Conservation (phyloP, 805 yeast genomes). For the Ogataea saltuana region DNA sequence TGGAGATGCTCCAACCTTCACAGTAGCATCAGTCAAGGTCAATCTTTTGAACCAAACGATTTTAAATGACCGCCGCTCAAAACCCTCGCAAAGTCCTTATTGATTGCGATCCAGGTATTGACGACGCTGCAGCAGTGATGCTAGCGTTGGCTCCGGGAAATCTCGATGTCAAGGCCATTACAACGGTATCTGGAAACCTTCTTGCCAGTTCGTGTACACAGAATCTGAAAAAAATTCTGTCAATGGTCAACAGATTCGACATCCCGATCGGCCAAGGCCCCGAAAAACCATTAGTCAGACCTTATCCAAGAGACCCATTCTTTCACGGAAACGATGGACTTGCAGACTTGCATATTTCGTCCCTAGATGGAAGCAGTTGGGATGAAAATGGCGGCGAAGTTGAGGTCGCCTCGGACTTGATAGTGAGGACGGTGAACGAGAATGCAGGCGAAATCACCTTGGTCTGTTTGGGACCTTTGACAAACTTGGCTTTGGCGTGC, state of each 20-base stretch:
- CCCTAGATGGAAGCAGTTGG: slow-evolving; percentile 20
- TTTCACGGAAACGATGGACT: slow-evolving; percentile 31
- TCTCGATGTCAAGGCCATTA: slow-evolving; percentile 29
- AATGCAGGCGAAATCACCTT: slow-evolving; percentile 21
- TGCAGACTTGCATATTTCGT: slow-evolving; percentile 27
- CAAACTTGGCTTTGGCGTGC: slow-evolving; percentile 29
- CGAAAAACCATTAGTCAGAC: slow-evolving; percentile 28
- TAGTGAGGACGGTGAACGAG: slow-evolving; percentile 22
- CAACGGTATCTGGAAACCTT: slow-evolving; percentile 33
- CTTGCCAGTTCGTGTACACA: slow-evolving; percentile 25
- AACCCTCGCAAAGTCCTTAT: slow-evolving; percentile 21
- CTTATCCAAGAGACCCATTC: slow-evolving; percentile 31
- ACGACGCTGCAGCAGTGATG: slow-evolving; percentile 29
- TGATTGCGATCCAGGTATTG: slow-evolving; percentile 34
- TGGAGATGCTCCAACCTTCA: too few relatives aligned
- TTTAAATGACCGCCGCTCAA: slow-evolving; percentile 1
- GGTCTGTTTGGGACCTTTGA: slow-evolving; percentile 29
- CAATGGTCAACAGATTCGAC: slow-evolving; percentile 22
- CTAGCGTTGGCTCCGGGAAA: slow-evolving; percentile 27
- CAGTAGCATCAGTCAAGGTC: too few relatives aligned
- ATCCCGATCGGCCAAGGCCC: slow-evolving; percentile 33
- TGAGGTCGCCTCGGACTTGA: slow-evolving; percentile 26
- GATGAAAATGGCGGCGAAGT: slow-evolving; percentile 12
- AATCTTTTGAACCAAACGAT: too few relatives aligned
- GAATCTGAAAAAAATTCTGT: slow-evolving; percentile 24